Base-by-base conservation (phyloP, 352 stramenopile species). In the Heterotrichella gracilis region DNA sequence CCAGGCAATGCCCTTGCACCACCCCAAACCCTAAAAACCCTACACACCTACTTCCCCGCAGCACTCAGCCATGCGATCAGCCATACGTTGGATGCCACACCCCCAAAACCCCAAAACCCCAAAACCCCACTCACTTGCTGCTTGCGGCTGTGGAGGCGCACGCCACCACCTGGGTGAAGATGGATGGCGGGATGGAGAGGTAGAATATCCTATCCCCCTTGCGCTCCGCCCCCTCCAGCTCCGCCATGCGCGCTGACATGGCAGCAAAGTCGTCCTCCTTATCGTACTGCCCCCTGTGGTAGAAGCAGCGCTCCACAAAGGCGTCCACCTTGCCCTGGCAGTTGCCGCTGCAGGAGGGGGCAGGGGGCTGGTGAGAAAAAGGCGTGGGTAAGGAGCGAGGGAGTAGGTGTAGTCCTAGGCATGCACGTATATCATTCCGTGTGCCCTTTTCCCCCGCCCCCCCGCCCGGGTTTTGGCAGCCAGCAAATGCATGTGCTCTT, bases 181-280 rank as follows among this genome's bases (percentile, higher is more conserved):
- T 86, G 72, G 85, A 92, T 9, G 89, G 88, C 22, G 89, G 89
- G 69, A 96, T 92, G 64, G 88, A 90, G 75, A 96, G 93, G 78
- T 96, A 96, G 76, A 95, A 95, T 64, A 92, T 75, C 21, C 83
- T 81, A 73, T 89, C 25, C 21, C 25, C 68, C 19, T 22, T 17
- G 22, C 70, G 68, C n/a, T 72, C 67, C 2, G 70, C 41, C 17
- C 25, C 22, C 22, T 75, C 72, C 64, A 70, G 19, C 22, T 74
- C 71, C 17, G 68, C 39, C 25, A 72, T n/a, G n/a, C 17, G 3
- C 3, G 24, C 77, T 72, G 76, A 82, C 19, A 86, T 79, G 42
- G 76, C 78, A 25, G 75, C 79, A 42, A 88, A 82, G 25, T 82
- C 82, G 41, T 85, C 80, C n/a, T 80, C 75, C 64, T 79, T 85